These are phyloP conservation scores for Trametes polyzona DNA, from an alignment of 1,284 basidiomycete genomes.

Conservation along the genomic window DNA sequence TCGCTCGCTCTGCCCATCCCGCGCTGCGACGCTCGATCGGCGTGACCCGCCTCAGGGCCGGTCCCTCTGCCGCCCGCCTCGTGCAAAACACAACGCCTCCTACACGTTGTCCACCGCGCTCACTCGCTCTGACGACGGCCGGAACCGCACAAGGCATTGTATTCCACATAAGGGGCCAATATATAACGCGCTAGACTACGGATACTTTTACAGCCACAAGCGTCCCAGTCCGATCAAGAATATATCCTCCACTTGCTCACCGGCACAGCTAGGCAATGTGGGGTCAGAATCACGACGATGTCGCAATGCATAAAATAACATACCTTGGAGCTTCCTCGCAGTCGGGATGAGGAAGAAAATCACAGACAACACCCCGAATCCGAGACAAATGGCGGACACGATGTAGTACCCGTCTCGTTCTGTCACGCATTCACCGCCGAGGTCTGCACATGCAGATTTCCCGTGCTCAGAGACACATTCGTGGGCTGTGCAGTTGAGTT, in stretches of 20 bases:
- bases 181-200: slow-evolving; percentile 18
- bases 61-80: slow-evolving; percentile 17
- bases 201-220: slow-evolving; percentile 24
- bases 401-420: slow-evolving; percentile 93
- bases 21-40: slow-evolving; percentile 15
- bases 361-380: slow-evolving; percentile 74
- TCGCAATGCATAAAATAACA: slow-evolving; percentile 34
- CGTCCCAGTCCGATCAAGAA: slow-evolving; percentile 16
- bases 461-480: slow-evolving; percentile 94
- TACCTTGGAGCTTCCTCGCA: slow-evolving; percentile 84
- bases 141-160: background rate
- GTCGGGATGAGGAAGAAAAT: slow-evolving; percentile 84
- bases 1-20: slow-evolving; percentile 17
- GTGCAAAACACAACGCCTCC: slow-evolving; percentile 14
- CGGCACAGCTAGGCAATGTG: slow-evolving; percentile 51
- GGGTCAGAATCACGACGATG: background rate
- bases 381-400: slow-evolving; percentile 81
- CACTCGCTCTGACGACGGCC: background rate
- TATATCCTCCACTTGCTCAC: slow-evolving; percentile 62
- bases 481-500: slow-evolving; percentile 46
- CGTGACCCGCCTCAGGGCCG: slow-evolving; percentile 36
- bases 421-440: slow-evolving; percentile 82
- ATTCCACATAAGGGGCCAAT: background rate
- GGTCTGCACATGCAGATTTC: slow-evolving; percentile 75
- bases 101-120: slow-evolving; percentile 18